Evolutionary conservation across 441 rosid genomes (phyloP).

Genomic region (Erodium chrysanthum): DNA sequence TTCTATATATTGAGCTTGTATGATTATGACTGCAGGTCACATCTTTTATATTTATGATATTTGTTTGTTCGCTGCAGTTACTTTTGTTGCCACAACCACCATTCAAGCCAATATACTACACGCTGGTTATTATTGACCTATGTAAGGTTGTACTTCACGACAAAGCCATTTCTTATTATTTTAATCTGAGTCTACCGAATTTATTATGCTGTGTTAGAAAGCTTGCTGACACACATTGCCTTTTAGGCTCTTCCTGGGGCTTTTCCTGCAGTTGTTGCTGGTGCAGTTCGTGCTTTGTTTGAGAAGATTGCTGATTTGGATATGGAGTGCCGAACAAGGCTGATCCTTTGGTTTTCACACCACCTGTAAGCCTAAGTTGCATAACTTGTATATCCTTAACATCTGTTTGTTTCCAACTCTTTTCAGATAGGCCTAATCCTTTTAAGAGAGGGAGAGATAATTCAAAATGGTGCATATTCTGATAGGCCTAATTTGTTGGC

Average conservation of each 20-base stretch:
- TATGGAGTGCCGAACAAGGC: constrained; percentile 88
- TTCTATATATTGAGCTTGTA: background rate
- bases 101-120: constrained; percentile 87
- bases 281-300: constrained; percentile 95
- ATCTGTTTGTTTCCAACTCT: background rate
- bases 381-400: background rate
- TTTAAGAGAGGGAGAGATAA: background rate
- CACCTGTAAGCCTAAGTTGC: constrained; percentile 64
- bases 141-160: constrained; percentile 59
- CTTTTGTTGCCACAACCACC: constrained; percentile 90
- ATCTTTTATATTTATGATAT: background rate
- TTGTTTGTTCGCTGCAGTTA: constrained; percentile 44
- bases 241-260: constrained; percentile 99
- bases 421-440: background rate
- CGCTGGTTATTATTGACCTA: constrained; percentile 91
- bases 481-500: background rate
- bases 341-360: constrained; percentile 98
- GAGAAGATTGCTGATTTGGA: constrained; percentile 88
- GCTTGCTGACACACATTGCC: constrained; percentile 10
- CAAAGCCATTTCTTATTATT: background rate
- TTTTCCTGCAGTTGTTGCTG: constrained; percentile 99
- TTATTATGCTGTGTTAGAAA: background rate
- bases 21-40: too few species aligned
- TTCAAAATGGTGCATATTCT: too few species aligned
- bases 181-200: background rate